Conservation (phyloP, 495 filamentous ascomycete species). For the Daldinia loculata region DNA sequence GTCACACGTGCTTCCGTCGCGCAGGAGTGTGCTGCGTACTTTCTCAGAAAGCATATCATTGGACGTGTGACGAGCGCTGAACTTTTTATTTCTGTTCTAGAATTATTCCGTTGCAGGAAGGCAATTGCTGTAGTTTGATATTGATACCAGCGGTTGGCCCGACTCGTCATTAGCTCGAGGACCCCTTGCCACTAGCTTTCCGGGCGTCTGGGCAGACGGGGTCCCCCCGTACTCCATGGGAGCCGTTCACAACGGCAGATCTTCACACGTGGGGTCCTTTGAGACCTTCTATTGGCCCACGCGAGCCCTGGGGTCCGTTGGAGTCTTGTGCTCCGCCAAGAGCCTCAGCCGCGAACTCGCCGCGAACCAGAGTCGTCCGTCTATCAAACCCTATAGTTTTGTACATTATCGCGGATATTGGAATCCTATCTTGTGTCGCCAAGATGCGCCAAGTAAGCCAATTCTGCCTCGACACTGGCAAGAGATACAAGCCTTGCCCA, state of each 20-base stretch:
- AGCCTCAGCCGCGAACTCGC: slow-evolving; percentile 39
- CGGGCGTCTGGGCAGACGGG: slow-evolving; percentile 33
- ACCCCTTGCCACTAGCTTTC: slow-evolving; percentile 17
- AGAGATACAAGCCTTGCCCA: slow-evolving; percentile 26
- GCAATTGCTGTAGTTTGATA: slow-evolving; percentile 4
- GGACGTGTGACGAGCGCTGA: not conserved
- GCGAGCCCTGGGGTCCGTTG: slow-evolving; percentile 1
- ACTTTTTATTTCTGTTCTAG: slow-evolving; percentile 27
- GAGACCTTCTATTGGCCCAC: slow-evolving; percentile 16
- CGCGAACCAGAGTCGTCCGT: slow-evolving; percentile 26
- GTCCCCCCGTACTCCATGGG: slow-evolving; percentile 13
- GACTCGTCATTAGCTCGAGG: slow-evolving; percentile 8
- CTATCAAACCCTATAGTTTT: slow-evolving; percentile 6
- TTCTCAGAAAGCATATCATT: slow-evolving; percentile 8
- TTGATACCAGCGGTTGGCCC: slow-evolving; percentile 16
- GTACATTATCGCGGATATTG: slow-evolving; percentile 35
- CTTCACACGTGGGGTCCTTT: slow-evolving; percentile 34
- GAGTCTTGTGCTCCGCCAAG: slow-evolving; percentile 27
- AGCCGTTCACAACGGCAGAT: slow-evolving; percentile 33
- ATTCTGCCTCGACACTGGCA: slow-evolving; percentile 29
- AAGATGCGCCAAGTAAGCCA: slow-evolving; percentile 34
- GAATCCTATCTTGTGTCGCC: slow-evolving; percentile 26
- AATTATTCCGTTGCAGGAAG: slow-evolving; percentile 36
- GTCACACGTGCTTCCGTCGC: slow-evolving; percentile 4
- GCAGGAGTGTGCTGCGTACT: slow-evolving; percentile 7